phyloP scores from a whole-genome alignment of 768 basidiomycete species.

The Kwoniella dendrophila region DNA sequence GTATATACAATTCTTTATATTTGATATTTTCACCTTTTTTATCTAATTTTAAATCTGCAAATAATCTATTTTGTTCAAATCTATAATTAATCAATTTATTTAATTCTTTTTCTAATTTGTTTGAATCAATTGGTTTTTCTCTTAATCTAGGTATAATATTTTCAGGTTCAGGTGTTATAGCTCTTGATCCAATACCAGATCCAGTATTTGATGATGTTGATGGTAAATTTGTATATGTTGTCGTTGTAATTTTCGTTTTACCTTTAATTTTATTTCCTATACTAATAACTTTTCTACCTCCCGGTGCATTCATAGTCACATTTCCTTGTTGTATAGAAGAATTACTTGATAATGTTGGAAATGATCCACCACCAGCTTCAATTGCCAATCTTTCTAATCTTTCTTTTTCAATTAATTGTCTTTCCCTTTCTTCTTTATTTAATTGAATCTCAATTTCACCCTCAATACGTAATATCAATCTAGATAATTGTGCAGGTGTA shows the following conservation, averaged over 20 bases:
- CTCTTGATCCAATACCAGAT: constrained; percentile 4
- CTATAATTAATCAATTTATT: constrained; percentile 40
- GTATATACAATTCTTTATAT: constrained; percentile 39
- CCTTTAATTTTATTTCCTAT: constrained; percentile 48
- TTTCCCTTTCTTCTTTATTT: constrained; percentile 34
- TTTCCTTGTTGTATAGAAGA: neutral
- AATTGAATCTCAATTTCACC: constrained; percentile 43
- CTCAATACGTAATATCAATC: constrained; percentile 43
- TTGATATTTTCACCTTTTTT: constrained; percentile 20
- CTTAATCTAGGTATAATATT: constrained; percentile 38
- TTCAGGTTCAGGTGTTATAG: constrained; percentile 18
- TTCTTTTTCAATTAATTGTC: constrained; percentile 38
- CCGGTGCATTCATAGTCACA: neutral
- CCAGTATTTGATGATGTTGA: constrained; percentile 12
- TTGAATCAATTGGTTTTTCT: constrained; percentile 26
- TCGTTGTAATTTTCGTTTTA: constrained; percentile 44
- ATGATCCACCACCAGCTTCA: constrained; percentile 49
- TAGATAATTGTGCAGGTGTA: constrained; percentile 38
- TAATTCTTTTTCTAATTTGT: constrained; percentile 40
- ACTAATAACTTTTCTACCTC: constrained; percentile 44
- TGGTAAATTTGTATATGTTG: constrained; percentile 28
- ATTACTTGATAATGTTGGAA: constrained; percentile 40
- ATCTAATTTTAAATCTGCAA: constrained; percentile 38
- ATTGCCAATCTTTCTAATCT: constrained; percentile 29
- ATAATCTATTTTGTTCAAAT: constrained; percentile 41